A percentile compares a stretch with the other conserved stretches of the same genome.
Evolutionary conservation across 2,329 filamentous ascomycete species (phyloP).

Genomic region (Phaeosphaeria sp.): DNA sequence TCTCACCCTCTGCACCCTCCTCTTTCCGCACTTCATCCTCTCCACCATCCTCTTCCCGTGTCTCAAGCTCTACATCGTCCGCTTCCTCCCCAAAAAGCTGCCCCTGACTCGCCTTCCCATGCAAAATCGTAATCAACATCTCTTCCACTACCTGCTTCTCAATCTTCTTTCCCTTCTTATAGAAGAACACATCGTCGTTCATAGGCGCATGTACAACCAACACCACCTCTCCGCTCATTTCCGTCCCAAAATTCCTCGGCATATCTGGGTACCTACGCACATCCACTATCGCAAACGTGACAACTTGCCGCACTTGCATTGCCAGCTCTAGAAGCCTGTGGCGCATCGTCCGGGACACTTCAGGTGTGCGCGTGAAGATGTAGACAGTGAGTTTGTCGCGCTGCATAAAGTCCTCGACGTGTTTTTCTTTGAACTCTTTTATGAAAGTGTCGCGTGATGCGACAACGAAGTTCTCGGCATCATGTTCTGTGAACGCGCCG

Average conservation of each 20-base stretch:
- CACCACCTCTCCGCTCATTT: constrained; percentile 4
- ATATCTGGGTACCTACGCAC: constrained; percentile 24
- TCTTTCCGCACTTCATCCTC: too few species aligned
- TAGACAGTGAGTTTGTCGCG: constrained; percentile 26
- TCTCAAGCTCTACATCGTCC: constrained; percentile 1
- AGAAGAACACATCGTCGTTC: constrained; percentile 29
- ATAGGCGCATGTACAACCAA: constrained; percentile 28
- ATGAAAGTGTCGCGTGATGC: constrained; percentile 2
- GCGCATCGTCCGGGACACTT: constrained; percentile 18
- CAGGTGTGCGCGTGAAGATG: constrained; percentile 19
- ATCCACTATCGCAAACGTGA: constrained; percentile 27
- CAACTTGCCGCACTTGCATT: constrained; percentile 7
- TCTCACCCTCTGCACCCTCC: too few species aligned
- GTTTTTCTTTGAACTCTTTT: constrained; percentile 18
- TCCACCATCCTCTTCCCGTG: constrained; percentile 10
- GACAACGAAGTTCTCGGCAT: constrained; percentile 7
- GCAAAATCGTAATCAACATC: constrained; percentile 28
- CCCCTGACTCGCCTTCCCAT: constrained; percentile 20
- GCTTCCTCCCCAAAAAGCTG: constrained; percentile 25
- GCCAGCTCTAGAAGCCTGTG: neutral
- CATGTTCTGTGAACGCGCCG: constrained; percentile 13
- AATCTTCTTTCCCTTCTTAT: constrained; percentile 20
- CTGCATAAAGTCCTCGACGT: constrained; percentile 28
- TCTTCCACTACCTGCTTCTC: constrained; percentile 11
- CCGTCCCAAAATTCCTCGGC: constrained; percentile 25